Conservation (phyloP, 176 grass and related monocot species). For the Avena insularis region DNA sequence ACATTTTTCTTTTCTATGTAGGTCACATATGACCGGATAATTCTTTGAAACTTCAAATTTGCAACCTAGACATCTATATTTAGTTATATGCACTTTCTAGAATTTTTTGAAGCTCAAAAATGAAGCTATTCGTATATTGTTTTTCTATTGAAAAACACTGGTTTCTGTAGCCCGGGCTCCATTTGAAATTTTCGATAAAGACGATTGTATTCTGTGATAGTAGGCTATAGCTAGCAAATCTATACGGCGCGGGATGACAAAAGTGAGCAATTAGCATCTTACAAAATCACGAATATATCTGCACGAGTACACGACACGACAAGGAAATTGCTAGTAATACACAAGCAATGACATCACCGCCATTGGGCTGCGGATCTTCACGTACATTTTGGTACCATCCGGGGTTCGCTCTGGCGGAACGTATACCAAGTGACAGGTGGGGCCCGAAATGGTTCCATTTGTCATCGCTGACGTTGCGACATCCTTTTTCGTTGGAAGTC, state of each 20-base stretch:
- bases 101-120: neutral
- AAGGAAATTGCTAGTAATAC: neutral
- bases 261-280: neutral
- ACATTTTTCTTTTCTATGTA: too few relatives aligned
- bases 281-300: neutral
- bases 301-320: neutral
- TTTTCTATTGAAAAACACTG: too few relatives aligned
- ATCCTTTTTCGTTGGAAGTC: neutral
- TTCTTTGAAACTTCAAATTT: too few relatives aligned
- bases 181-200: neutral
- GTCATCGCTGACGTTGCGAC: slow-evolving; percentile 1
- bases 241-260: neutral
- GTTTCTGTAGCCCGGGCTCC: neutral
- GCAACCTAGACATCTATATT: too few relatives aligned
- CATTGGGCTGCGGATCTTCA: neutral
- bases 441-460: neutral
- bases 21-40: too few relatives aligned
- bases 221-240: neutral
- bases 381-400: neutral
- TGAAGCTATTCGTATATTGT: too few relatives aligned
- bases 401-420: neutral
- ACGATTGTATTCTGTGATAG: neutral
- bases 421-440: neutral
- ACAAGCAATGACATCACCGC: slow-evolving; percentile 8
- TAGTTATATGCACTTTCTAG: too few relatives aligned